phyloP scores from a whole-genome alignment of 2,329 filamentous ascomycete species.

The Neopestalotiopsis clavispora region DNA sequence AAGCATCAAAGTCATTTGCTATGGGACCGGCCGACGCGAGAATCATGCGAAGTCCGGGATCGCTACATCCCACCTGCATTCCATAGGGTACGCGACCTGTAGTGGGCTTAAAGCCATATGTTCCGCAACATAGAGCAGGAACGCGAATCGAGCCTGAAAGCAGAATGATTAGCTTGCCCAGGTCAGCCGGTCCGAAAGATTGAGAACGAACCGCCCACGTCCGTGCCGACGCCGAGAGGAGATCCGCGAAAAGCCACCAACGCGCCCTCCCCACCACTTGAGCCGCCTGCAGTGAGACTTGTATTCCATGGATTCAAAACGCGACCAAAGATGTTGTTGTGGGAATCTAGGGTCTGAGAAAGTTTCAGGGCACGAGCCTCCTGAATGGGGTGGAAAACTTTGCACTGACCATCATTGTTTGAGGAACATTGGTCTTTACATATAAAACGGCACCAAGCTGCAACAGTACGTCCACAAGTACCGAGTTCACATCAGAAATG shows the following conservation, averaged over 20 bases:
- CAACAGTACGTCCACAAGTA: constrained; percentile 4
- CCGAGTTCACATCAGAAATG: constrained; percentile 1
- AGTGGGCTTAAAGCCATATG: constrained; percentile 24
- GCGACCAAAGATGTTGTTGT: too few species aligned
- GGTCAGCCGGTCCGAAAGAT: too few species aligned
- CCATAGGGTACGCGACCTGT: constrained; percentile 21
- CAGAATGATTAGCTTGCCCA: not conserved
- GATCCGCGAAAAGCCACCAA: constrained; percentile 24
- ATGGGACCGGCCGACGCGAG: constrained; percentile 21
- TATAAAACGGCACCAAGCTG: constrained; percentile 10
- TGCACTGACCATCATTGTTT: constrained; percentile 15
- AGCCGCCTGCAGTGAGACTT: constrained; percentile 18
- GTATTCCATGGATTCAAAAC: too few species aligned
- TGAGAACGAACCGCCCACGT: constrained; percentile 20
- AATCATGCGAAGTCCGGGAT: constrained; percentile 21
- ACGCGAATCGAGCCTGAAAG: constrained; percentile 25
- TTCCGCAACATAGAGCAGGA: constrained; percentile 24
- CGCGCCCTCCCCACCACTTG: constrained; percentile 25
- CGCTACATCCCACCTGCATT: constrained; percentile 17
- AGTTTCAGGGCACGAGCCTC: too few species aligned
- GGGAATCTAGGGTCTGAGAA: too few species aligned
- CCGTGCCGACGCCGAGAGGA: constrained; percentile 23
- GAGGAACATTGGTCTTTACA: constrained; percentile 13
- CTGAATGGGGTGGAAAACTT: too few species aligned
- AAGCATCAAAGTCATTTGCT: constrained; percentile 20